Percentiles rank a stretch among this genome's conserved stretches.
phyloP scores from a whole-genome alignment of 495 filamentous ascomycete species.

The Diplogelasinospora grovesii region DNA sequence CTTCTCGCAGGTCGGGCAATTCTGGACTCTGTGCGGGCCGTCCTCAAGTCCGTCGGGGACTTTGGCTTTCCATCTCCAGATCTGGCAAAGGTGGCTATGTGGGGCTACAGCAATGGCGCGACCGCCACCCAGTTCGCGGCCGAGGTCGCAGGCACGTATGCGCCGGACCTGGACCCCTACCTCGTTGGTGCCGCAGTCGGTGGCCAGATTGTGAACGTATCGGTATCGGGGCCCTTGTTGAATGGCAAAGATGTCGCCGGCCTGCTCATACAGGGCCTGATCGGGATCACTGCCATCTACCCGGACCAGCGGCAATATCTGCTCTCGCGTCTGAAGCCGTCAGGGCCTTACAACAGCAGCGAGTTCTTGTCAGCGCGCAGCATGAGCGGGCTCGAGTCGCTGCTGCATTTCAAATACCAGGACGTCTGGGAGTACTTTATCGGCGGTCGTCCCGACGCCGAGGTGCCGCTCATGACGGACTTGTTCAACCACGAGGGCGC shows the following conservation, averaged over 20 bases:
- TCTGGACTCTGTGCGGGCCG: slow-evolving; percentile 42
- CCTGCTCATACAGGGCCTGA: slow-evolving; percentile 16
- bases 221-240: slow-evolving; percentile 15
- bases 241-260: slow-evolving; percentile 16
- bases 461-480: slow-evolving; percentile 13
- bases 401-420: slow-evolving; percentile 24
- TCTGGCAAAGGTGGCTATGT: slow-evolving; percentile 29
- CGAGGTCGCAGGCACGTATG: slow-evolving; percentile 49
- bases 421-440: slow-evolving; percentile 37
- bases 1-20: slow-evolving; percentile 36
- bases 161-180: slow-evolving; percentile 45
- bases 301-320: slow-evolving; percentile 19
- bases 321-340: slow-evolving; percentile 17
- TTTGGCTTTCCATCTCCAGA: slow-evolving; percentile 4
- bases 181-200: slow-evolving; percentile 48
- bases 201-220: slow-evolving; percentile 34
- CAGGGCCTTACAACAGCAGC: slow-evolving; percentile 16
- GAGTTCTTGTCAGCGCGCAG: slow-evolving; percentile 26
- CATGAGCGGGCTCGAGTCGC: slow-evolving; percentile 19
- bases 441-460: slow-evolving; percentile 25
- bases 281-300: slow-evolving; percentile 22
- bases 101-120: slow-evolving; percentile 53
- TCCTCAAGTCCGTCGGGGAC: slow-evolving; percentile 18
- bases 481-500: slow-evolving; percentile 26
- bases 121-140: slow-evolving; percentile 49